Evolutionary conservation across 495 filamentous ascomycete genomes (phyloP), one percentile per base, ranked within the genome.

Genomic region (Amorphotheca resinae): DNA sequence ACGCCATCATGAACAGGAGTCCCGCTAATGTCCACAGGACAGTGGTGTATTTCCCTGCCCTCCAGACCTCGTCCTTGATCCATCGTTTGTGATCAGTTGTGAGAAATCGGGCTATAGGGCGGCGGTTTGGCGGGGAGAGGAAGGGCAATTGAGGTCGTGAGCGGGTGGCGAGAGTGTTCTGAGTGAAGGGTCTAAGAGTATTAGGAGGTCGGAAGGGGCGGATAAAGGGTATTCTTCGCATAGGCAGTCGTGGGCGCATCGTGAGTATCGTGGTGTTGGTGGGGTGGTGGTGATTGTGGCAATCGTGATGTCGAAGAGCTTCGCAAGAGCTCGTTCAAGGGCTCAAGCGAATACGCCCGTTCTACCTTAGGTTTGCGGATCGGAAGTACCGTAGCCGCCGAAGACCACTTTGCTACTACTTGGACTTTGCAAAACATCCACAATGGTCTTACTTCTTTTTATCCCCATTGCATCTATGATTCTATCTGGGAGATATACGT

Each of bases 91-190:
- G 72, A 54, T 87, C 77, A 0, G 84, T 89, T n/a, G 82, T 86
- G 22, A 89, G 62, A 33, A 84, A 67, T 17, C 86, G 80, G 1
- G 33, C 33, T 28, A 78, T 70, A 18, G 78, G 74, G 14, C 34
- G 14, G 11, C 64, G 65, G 11, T 64, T 51, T 54, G 57, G 33
- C 4, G 57, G 38, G 40, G 72, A 72, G 55, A 87, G 79, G 59
- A 86, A 94, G 15, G 83, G 82, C 20, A 91, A 63, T 55, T 88
- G 81, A 21, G 87, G 86, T n/a, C 87, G 77, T 17, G 47, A 21
- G 20, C 43, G 45, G 4, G 48, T 21, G 5, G 32, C 16, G 14
- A 34, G 35, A 18, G 44, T 49, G 22, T 54, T 54, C 16, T 47
- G 47, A 28, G 51, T 50, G 35, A 50, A 54, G 4, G 16, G 42